Conservation (phyloP, 2,329 filamentous ascomycete species). For the Exophiala spinifera region DNA sequence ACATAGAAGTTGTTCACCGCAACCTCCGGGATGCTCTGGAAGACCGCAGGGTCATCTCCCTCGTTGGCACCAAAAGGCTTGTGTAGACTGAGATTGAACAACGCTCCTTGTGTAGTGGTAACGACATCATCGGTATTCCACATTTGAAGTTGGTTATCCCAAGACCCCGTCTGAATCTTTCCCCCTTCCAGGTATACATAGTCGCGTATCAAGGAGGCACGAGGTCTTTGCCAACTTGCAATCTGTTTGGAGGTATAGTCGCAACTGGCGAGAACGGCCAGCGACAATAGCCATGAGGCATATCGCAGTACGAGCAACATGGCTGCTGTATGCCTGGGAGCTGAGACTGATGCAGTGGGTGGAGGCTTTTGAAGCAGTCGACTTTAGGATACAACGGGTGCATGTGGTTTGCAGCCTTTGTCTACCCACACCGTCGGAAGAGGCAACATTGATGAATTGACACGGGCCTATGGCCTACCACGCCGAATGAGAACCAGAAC, state of each 20-base stretch:
- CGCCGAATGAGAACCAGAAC: background rate
- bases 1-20: constrained; percentile 52
- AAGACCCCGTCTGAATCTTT: constrained; percentile 11
- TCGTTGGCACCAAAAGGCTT: constrained; percentile 54
- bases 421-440: background rate
- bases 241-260: constrained; percentile 8
- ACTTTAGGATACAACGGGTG: background rate
- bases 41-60: constrained; percentile 51
- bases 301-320: background rate
- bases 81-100: constrained; percentile 60
- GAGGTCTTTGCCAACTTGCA: constrained; percentile 11
- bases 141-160: background rate
- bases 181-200: constrained; percentile 15
- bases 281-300: constrained; percentile 1
- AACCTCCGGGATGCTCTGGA: constrained; percentile 48
- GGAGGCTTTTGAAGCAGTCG: background rate
- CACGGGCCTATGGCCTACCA: background rate
- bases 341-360: background rate
- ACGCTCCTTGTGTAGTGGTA: constrained; percentile 48
- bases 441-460: background rate
- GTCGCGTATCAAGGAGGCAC: constrained; percentile 9
- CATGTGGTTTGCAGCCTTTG: background rate
- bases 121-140: background rate
- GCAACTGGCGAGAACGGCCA: background rate
- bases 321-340: background rate